A percentile compares a stretch with the other conserved stretches of the same genome.
Conservation (phyloP, 2,329 filamentous ascomycete species). For the Phialophora tarda region DNA sequence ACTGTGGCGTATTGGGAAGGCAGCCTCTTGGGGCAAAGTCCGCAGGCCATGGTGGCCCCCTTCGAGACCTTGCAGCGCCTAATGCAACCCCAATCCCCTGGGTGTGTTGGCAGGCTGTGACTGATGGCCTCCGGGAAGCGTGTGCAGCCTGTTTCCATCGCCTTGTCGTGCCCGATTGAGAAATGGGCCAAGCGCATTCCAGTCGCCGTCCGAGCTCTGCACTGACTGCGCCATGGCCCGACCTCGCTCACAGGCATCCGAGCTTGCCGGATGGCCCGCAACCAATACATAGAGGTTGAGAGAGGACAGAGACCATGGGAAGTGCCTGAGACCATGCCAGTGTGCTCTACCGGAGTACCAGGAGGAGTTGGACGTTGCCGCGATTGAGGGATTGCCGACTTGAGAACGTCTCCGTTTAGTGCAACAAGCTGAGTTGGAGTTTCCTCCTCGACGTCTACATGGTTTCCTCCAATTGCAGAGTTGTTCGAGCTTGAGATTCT, state of each 20-base stretch:
- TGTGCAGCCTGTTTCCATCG: neutral
- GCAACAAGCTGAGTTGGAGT: neutral
- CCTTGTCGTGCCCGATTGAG: neutral
- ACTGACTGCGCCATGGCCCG: neutral
- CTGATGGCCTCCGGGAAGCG: neutral
- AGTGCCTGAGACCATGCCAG: no score
- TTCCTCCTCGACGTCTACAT: neutral
- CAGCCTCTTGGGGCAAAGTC: neutral
- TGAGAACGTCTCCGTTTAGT: neutral
- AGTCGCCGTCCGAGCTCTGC: neutral
- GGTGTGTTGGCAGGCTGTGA: neutral
- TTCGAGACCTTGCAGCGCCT: slow-evolving; percentile 5
- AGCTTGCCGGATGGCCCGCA: neutral
- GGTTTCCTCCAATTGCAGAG: neutral
- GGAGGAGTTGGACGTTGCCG: neutral
- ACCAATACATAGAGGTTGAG: neutral
- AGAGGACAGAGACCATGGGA: neutral
- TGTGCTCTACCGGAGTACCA: neutral
- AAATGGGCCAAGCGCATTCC: neutral
- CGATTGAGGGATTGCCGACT: neutral
- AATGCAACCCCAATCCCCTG: neutral
- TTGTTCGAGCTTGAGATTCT: neutral
- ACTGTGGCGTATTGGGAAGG: neutral
- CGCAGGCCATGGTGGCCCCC: slow-evolving; percentile 1
- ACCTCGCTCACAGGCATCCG: neutral